phyloP scores from a whole-genome alignment of 768 basidiomycete species.

The Coprinopsis marcescibilis region DNA sequence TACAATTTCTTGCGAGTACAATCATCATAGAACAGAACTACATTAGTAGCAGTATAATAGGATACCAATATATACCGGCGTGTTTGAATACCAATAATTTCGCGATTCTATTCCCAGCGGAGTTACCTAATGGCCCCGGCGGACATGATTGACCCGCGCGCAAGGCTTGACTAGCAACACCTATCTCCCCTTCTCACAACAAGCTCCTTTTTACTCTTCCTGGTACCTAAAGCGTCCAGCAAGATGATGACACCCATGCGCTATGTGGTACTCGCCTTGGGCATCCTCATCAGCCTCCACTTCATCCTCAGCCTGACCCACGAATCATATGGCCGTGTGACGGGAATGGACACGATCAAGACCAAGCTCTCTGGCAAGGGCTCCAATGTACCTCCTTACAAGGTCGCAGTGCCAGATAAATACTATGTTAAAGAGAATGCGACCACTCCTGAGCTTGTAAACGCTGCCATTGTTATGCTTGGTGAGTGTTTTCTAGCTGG shows the following conservation, averaged over 20 bases:
- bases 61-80: no score
- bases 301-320: conserved; percentile 63
- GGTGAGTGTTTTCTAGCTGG: conserved; percentile 23
- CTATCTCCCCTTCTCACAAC: no score
- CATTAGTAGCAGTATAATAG: no score
- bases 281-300: conserved; percentile 48
- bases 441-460: conserved; percentile 46
- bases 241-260: conserved; percentile 53
- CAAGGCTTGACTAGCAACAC: no score
- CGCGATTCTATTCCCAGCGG: no score
- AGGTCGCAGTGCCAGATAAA: conserved; percentile 52
- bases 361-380: conserved; percentile 25
- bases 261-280: conserved; percentile 46
- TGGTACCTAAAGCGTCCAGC: no score
- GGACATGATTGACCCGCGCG: no score
- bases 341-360: conserved; percentile 43
- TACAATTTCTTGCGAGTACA: no score
- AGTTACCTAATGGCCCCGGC: no score
- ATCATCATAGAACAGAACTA: no score
- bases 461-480: conserved; percentile 80
- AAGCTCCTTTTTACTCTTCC: no score
- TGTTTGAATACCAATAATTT: no score
- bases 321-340: conserved; percentile 56
- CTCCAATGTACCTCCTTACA: conserved; percentile 39
- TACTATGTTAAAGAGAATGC: conserved; percentile 42